Conservation (phyloP, 1,284 basidiomycete genomes). For the Trametes polyzona region DNA sequence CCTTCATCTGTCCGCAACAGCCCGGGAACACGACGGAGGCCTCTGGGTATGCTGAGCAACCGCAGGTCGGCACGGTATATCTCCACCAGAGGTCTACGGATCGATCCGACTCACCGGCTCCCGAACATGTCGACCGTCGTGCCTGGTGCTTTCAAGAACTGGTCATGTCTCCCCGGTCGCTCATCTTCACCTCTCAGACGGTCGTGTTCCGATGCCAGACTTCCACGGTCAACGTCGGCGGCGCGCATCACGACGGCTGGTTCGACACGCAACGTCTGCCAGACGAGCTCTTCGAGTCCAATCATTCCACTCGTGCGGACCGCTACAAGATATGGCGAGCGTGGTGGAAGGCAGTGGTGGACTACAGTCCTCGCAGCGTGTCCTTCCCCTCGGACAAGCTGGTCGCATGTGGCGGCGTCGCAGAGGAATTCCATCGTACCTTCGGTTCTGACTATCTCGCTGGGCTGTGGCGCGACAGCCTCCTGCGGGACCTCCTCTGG, state of each 20-base stretch:
- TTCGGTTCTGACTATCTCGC: constrained; percentile 19
- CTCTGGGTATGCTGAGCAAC: too few relatives aligned
- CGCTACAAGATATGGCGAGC: too few relatives aligned
- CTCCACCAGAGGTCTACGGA: too few relatives aligned
- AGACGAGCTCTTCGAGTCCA: constrained; percentile 7
- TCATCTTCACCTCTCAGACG: constrained; percentile 12
- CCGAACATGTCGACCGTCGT: constrained; percentile 7
- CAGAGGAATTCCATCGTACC: constrained; percentile 15
- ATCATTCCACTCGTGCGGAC: neutral
- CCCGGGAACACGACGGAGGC: too few relatives aligned
- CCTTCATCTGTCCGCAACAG: neutral
- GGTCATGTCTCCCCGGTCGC: constrained; percentile 10
- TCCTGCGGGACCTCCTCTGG: constrained; percentile 18
- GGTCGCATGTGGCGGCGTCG: constrained; percentile 18
- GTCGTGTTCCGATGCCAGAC: constrained; percentile 18
- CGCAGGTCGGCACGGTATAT: constrained; percentile 13
- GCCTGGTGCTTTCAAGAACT: constrained; percentile 22
- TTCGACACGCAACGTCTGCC: constrained; percentile 3
- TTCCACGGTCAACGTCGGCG: constrained; percentile 12
- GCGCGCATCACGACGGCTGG: neutral
- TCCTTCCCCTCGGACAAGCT: constrained; percentile 19
- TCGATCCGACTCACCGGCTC: too few relatives aligned
- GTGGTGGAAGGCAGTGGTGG: constrained; percentile 12
- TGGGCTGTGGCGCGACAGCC: constrained; percentile 14
- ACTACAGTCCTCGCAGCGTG: constrained; percentile 16